A percentile compares a stretch with the other conserved stretches of the same genome.
These are phyloP conservation scores for Lichtheimia hyalospora DNA, from an alignment of 371 early-diverging fungal genomes.

Conservation along the genomic window DNA sequence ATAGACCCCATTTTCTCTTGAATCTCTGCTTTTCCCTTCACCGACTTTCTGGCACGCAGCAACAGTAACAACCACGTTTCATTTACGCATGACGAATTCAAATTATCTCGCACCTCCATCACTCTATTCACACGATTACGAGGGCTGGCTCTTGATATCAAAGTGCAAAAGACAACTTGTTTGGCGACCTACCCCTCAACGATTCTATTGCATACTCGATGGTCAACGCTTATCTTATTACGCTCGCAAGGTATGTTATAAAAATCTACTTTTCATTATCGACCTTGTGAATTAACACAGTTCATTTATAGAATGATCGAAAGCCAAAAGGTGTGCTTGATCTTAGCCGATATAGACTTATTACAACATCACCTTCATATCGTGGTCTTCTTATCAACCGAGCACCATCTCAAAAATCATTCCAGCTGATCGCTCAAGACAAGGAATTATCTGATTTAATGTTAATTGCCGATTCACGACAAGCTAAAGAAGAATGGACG, in stretches of 20 bases:
- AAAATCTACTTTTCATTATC: neutral
- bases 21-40: no score
- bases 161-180: neutral
- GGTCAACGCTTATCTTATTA: conserved; percentile 15
- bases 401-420: conserved; percentile 1
- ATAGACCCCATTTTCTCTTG: no score
- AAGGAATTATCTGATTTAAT: conserved; percentile 7
- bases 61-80: no score
- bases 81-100: no score
- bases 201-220: conserved; percentile 18
- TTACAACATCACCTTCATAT: conserved; percentile 4
- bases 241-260: conserved; percentile 10
- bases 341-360: conserved; percentile 7
- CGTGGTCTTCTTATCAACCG: no score
- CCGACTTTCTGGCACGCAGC: no score
- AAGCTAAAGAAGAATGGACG: conserved; percentile 17
- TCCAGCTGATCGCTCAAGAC: conserved; percentile 12
- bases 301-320: no score
- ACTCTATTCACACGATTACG: neutral
- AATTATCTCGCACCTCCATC: no score
- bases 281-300: no score
- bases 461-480: conserved; percentile 10
- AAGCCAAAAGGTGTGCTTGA: conserved; percentile 10
- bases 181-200: conserved; percentile 2
- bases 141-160: conserved; percentile 11